Evolutionary conservation across 177 flowering plant species (phyloP).

Genomic region (Telopea speciosissima): DNA sequence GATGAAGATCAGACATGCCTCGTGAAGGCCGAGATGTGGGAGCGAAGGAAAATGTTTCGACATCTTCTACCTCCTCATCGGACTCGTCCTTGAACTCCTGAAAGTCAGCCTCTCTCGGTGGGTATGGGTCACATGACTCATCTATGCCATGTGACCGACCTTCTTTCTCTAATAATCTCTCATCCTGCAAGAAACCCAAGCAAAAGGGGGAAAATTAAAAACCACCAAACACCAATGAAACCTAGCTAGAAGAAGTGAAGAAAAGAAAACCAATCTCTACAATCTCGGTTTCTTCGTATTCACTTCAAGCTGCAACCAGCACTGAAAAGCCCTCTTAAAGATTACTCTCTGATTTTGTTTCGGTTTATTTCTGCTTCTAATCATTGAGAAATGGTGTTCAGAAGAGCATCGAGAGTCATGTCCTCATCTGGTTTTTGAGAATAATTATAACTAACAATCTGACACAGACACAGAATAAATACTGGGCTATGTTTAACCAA

Average conservation of each 20-base stretch:
- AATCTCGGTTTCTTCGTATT: no score
- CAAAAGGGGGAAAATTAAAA: background rate
- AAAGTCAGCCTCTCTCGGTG: slow-evolving; percentile 58
- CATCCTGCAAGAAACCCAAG: background rate
- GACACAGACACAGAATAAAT: no score
- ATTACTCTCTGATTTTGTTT: slow-evolving; percentile 4
- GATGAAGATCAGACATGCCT: no score
- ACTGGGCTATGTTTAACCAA: no score
- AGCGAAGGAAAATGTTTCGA: slow-evolving; percentile 47
- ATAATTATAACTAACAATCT: no score
- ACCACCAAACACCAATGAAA: background rate
- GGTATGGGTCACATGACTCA: background rate
- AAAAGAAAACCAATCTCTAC: no score
- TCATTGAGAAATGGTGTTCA: background rate
- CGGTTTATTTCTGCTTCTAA: background rate
- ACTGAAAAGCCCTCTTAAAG: slow-evolving; percentile 34
- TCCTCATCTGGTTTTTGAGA: no score
- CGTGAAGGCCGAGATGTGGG: slow-evolving; percentile 24
- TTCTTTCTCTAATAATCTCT: background rate
- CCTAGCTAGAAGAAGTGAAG: background rate
- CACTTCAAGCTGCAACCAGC: slow-evolving; percentile 17
- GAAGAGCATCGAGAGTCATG: background rate
- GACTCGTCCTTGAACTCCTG: slow-evolving; percentile 60
- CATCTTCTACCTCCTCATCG: slow-evolving; percentile 43
- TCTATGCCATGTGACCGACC: background rate